Evolutionary conservation across 148 eudicot genomes (phyloP), one percentile per base, ranked within the genome.

Genomic region (Rhododendron henanense): DNA sequence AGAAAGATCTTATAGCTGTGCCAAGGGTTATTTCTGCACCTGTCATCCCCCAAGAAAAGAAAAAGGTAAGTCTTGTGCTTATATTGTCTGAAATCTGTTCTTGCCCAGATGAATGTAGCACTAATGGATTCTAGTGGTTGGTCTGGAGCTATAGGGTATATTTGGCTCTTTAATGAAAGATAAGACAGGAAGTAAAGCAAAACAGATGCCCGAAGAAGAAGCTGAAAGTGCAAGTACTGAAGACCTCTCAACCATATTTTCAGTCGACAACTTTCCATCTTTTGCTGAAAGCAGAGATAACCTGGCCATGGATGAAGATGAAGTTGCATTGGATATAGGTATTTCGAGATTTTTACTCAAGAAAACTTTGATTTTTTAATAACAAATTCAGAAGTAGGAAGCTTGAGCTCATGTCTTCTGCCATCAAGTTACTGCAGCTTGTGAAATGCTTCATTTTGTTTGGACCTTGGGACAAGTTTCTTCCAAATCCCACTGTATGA

Each of bases 161-260:
- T 97, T 97, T 89, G 90, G 96, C 73, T 93, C 92, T 89, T 86
- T 93, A 41, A 90, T 93, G 81, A 93, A 94, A 91, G 98, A 94
- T 71, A 88, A 86, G 35, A 91, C 91, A 33, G 92, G 93, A 71
- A 89, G 85, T 73, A 94, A 93, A 90, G 67, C 90, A 23, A 92
- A 88, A 83, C 88, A 89, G 83, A 93, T 87, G 78, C 87, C 90
- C 82, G 92, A 85, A 9, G 51, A 67, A 82, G 93, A 88, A 88
- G 81, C 87, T 84, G 93, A 88, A 88, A 91, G 84, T 83, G 86
- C 88, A 81, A 88, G 91, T 87, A 85, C 88, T 87, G 98, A 92
- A 87, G 95, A 94, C 83, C 91, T 97, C 81, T 86, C 92, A 13
- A 73, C 81, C 23, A 88, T 90, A 86, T 97, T 95, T 89, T 88